Base-by-base conservation (phyloP, 1,284 basidiomycete species). In the Pterulicium gracile region DNA sequence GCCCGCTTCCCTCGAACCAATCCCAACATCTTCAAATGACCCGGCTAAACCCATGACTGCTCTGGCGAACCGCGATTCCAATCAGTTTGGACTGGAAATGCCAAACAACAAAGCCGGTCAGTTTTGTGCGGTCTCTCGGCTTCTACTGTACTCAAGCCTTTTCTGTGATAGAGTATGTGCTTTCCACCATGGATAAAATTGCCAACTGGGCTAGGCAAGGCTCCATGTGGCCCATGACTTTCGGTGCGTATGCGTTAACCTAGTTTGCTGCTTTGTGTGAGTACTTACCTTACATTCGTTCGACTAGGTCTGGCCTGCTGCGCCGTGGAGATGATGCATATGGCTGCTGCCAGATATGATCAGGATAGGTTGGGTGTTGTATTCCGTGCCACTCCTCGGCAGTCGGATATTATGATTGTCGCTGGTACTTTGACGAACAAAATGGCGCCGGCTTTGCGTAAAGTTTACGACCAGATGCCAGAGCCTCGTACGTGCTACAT, bases 221-320 rank as follows among this genome's bases (percentile, higher is more conserved):
- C 48, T 96, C 91, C 23, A 95, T 98, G 82, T 99, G 96, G 96
- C 96, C 96, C 39, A 96, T 98, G 93, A 98, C 94, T 42, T 97
- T 92, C 64, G 88, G 88, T 88, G 54, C 48, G 72, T 59, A 22
- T 10, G 13, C 17, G 15, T 35, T 36, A 32, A 35, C 5, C 21
- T 27, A 18, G 15, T 35, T 46, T 50, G 23, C 14, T 14, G 36
- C 15, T 40, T 43, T 42, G 24, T 44, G 21, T 44, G 34, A 39
- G 35, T 27, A 50, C 32, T 40, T 23, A 18, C 21, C 5, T 44
- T 47, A 20, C 23, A 46, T 50, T 48, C 47, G 49, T 47, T 20
- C 15, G 14, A 32, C 46, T 66, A 86, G 92, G 92, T 67, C 80
- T 99, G 47, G 95, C 96, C 2, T 98, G 95, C 68, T 99, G 95